Conservation (phyloP, 2,329 filamentous ascomycete genomes). For the Zymoseptoria crescenta region DNA sequence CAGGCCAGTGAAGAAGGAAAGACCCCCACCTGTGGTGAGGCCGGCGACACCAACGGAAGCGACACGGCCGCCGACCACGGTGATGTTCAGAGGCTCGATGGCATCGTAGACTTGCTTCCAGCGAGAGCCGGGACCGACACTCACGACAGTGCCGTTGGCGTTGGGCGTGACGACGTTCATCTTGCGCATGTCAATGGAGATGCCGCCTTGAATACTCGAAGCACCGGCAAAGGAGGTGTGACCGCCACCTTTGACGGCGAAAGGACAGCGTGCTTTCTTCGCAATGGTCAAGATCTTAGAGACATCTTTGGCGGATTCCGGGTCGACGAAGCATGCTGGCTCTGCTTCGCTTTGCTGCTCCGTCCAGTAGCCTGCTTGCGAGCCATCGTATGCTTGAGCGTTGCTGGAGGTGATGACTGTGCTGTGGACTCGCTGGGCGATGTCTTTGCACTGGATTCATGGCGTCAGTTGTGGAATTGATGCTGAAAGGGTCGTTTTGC, state of each 20-base stretch:
- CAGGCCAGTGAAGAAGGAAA: constrained; percentile 23
- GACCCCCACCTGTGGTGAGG: constrained; percentile 21
- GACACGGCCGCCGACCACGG: constrained; percentile 21
- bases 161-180: constrained; percentile 16
- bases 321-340: constrained; percentile 14
- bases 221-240: constrained; percentile 19
- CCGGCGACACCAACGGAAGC: constrained; percentile 24
- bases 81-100: constrained; percentile 12
- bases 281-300: constrained; percentile 5
- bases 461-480: neutral
- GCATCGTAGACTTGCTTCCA: constrained; percentile 17
- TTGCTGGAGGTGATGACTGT: neutral
- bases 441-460: neutral
- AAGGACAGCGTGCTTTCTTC: constrained; percentile 14
- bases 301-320: constrained; percentile 7
- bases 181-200: constrained; percentile 20
- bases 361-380: constrained; percentile 10
- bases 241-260: constrained; percentile 25
- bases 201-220: constrained; percentile 20
- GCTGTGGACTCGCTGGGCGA: neutral
- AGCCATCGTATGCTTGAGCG: constrained; percentile 1
- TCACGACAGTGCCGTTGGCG: constrained; percentile 3
- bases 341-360: constrained; percentile 6
- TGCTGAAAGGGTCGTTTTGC: neutral
- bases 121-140: constrained; percentile 12